Evolutionary conservation across 176 grass and related monocot genomes (phyloP).

Genomic region (Musa beccarii): DNA sequence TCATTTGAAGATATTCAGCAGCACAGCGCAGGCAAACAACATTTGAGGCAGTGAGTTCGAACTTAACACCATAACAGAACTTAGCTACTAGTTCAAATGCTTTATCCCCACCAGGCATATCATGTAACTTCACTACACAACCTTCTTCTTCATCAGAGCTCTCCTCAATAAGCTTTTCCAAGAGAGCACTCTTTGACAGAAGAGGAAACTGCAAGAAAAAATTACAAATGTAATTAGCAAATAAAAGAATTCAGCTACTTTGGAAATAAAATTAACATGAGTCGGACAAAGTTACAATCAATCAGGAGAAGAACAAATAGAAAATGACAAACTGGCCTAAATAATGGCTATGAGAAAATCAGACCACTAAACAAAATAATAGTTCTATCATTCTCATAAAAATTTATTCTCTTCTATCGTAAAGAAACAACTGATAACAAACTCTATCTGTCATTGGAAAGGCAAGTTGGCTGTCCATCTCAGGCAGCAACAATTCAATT

Average conservation of each 20-base stretch:
- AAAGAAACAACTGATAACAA: too few species aligned
- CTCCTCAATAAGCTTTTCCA: slow-evolving; percentile 10
- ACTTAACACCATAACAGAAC: slow-evolving; percentile 11
- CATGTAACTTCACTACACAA: not conserved
- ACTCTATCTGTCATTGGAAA: too few species aligned
- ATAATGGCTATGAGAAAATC: too few species aligned
- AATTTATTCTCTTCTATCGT: too few species aligned
- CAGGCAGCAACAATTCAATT: too few species aligned
- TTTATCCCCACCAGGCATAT: slow-evolving; percentile 5
- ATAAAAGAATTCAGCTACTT: not conserved
- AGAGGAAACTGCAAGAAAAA: slow-evolving; percentile 12
- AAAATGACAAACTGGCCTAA: too few species aligned
- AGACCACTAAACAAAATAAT: too few species aligned
- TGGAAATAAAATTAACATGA: too few species aligned
- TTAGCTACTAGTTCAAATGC: slow-evolving; percentile 15
- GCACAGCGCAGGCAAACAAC: slow-evolving; percentile 9
- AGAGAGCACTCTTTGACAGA: slow-evolving; percentile 6
- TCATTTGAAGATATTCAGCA: slow-evolving; percentile 12
- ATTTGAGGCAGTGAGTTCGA: slow-evolving; percentile 14
- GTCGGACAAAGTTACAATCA: too few species aligned
- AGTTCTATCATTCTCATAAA: too few species aligned
- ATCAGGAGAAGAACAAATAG: too few species aligned
- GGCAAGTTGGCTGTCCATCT: too few species aligned
- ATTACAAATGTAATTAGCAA: not conserved
- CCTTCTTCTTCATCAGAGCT: not conserved